Conservation (phyloP, 768 basidiomycete species). For the Boletus patriciae region DNA sequence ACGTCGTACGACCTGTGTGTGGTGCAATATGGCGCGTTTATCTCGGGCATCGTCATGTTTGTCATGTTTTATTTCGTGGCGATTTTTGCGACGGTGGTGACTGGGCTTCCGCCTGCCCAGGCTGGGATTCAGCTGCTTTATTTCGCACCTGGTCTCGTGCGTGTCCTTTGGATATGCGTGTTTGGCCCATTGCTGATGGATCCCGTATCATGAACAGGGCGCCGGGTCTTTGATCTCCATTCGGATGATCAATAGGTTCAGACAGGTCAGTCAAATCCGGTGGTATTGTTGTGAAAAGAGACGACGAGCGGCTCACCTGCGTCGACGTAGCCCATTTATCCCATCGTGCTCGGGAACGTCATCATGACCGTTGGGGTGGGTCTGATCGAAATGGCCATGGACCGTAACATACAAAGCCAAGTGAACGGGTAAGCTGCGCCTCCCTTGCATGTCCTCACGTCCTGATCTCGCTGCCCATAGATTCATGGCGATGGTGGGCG, state of each 20-base stretch:
- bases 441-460: background rate
- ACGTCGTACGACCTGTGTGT: conserved; percentile 42
- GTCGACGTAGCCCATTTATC: conserved; percentile 38
- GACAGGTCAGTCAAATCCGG: conserved; percentile 35
- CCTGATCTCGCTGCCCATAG: conserved; percentile 16
- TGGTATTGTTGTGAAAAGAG: background rate
- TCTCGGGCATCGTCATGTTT: conserved; percentile 48
- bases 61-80: conserved; percentile 57
- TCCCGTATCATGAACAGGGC: conserved; percentile 31
- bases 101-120: conserved; percentile 38
- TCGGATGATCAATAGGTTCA: conserved; percentile 31
- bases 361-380: conserved; percentile 44
- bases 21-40: conserved; percentile 39
- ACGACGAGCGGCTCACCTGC: background rate
- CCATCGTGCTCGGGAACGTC: conserved; percentile 40
- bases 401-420: conserved; percentile 34
- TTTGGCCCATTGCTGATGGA: background rate
- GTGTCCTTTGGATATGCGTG: conserved; percentile 4
- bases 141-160: conserved; percentile 50
- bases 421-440: conserved; percentile 36
- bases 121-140: conserved; percentile 52
- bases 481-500: conserved; percentile 47
- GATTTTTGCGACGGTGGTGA: conserved; percentile 51
- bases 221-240: conserved; percentile 38
- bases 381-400: conserved; percentile 43